Conservation (phyloP, 75 land plant genomes). For the Larix kaempferi region DNA sequence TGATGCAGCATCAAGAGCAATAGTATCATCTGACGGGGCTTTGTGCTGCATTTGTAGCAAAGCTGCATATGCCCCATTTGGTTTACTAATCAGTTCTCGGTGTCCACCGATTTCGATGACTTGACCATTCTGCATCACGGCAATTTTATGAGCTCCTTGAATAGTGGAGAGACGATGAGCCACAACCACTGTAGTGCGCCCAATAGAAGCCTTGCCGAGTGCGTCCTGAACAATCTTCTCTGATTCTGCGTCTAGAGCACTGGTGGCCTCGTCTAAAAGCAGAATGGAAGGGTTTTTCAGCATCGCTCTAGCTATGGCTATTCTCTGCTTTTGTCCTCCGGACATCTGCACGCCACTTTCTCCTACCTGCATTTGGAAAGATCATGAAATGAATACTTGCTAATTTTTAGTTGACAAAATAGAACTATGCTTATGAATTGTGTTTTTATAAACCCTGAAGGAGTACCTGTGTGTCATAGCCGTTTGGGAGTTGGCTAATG, state of each 20-base stretch:
- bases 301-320: conserved; percentile 61
- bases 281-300: conserved; percentile 57
- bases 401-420: too few relatives aligned
- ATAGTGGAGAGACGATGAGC: conserved; percentile 59
- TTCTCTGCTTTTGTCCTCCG: conserved; percentile 61
- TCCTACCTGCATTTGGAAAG: conserved; percentile 33
- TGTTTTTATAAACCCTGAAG: too few relatives aligned
- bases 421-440: too few relatives aligned
- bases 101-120: conserved; percentile 49
- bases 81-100: conserved; percentile 25
- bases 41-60: conserved; percentile 20
- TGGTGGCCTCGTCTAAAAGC: conserved; percentile 64
- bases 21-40: too few relatives aligned
- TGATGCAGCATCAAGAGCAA: too few relatives aligned
- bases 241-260: conserved; percentile 57
- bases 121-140: conserved; percentile 40
- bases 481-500: conserved; percentile 53
- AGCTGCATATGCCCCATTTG: background rate
- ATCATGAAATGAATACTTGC: too few relatives aligned
- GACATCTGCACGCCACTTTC: conserved; percentile 48
- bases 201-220: conserved; percentile 32
- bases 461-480: conserved; percentile 49
- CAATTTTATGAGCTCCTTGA: conserved; percentile 32
- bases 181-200: conserved; percentile 51
- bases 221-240: conserved; percentile 48